Evolutionary conservation across 2,329 filamentous ascomycete species (phyloP).

Genomic region (Aschersonia sp.): DNA sequence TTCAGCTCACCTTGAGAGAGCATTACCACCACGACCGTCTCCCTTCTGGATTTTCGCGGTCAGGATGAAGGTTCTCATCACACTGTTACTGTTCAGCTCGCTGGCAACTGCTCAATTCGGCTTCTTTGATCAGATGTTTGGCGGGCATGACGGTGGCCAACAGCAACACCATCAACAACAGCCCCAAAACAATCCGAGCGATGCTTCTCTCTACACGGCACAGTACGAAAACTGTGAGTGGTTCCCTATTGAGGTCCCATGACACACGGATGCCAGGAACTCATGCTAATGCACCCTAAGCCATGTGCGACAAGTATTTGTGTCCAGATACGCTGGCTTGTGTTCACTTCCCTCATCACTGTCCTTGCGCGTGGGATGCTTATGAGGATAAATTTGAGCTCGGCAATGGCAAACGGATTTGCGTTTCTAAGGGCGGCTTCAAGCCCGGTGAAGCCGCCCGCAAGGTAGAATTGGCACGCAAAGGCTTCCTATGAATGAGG

Average conservation of each 20-base stretch:
- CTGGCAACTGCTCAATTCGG: conserved; percentile 65
- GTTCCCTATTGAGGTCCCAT: background rate
- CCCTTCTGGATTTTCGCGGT: background rate
- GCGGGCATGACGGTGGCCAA: conserved; percentile 33
- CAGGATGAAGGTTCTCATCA: conserved; percentile 20
- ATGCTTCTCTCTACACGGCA: conserved; percentile 64
- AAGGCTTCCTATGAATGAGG: conserved; percentile 44
- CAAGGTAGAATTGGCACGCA: conserved; percentile 68
- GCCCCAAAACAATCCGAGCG: conserved; percentile 66
- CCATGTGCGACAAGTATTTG: conserved; percentile 84
- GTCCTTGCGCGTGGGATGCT: conserved; percentile 71
- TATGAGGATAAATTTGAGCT: conserved; percentile 68
- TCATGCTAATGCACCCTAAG: conserved; percentile 22
- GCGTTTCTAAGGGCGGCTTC: conserved; percentile 62
- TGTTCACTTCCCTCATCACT: conserved; percentile 93
- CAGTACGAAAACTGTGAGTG: conserved; percentile 51
- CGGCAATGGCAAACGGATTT: conserved; percentile 57
- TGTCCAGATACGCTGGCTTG: conserved; percentile 90
- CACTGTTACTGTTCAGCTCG: conserved; percentile 45
- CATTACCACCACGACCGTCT: background rate
- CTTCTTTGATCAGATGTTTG: conserved; percentile 98
- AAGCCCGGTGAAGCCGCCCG: conserved; percentile 54
- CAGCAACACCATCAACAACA: conserved; percentile 34
- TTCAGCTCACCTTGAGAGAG: background rate
- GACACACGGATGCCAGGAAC: background rate